A percentile compares a stretch with the other conserved stretches of the same genome.
Conservation (phyloP, 495 filamentous ascomycete species). For the Podospora appendiculata region DNA sequence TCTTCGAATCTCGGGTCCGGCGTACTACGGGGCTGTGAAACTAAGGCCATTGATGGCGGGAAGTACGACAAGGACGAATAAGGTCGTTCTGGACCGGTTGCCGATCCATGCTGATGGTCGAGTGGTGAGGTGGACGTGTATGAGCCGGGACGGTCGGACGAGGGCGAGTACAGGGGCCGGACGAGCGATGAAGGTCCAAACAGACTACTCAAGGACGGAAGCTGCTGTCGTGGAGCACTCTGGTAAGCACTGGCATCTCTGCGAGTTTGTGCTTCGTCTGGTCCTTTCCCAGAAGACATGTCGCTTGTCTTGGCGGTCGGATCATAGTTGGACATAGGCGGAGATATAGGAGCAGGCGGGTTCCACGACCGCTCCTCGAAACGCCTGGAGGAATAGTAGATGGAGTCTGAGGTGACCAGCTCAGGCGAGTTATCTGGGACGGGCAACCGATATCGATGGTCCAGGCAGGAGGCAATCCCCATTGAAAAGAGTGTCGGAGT, state of each 20-base stretch:
- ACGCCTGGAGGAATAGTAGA: conserved; percentile 25
- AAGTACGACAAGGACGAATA: conserved; percentile 42
- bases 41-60: conserved; percentile 19
- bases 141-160: conserved; percentile 34
- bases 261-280: conserved; percentile 22
- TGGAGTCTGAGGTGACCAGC: conserved; percentile 32
- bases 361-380: conserved; percentile 34
- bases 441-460: conserved; percentile 35
- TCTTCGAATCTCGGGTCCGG: conserved; percentile 33
- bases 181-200: conserved; percentile 37
- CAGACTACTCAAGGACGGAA: conserved; percentile 47
- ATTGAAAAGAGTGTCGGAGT: conserved; percentile 31
- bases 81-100: conserved; percentile 13
- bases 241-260: conserved; percentile 21
- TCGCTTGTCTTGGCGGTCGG: conserved; percentile 31
- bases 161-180: conserved; percentile 34
- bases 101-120: conserved; percentile 29
- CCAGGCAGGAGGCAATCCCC: conserved; percentile 38
- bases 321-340: conserved; percentile 48
- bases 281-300: conserved; percentile 29
- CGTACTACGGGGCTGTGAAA: conserved; percentile 31
- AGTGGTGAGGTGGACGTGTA: conserved; percentile 33
- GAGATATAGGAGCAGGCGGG: conserved; percentile 28
- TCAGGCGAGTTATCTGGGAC: conserved; percentile 38
- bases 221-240: conserved; percentile 32